Evolutionary conservation across 371 early-diverging fungal species (phyloP), one percentile per base, ranked within the genome.

Genomic region (Polyrhizophydium stewartii): DNA sequence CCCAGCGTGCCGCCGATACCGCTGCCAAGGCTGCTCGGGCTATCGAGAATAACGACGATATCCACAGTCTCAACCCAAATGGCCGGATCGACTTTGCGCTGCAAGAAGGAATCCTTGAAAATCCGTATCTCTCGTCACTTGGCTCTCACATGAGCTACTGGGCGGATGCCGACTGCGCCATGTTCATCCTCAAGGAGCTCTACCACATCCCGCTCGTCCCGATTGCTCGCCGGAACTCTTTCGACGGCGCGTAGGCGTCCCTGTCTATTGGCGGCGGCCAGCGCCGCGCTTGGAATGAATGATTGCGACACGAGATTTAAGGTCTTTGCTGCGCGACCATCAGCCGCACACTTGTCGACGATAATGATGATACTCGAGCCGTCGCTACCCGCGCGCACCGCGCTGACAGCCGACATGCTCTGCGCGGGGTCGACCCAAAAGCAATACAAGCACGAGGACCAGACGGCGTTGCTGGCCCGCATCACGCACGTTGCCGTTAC

Each of bases 131-230:
- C 53, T 84, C 81, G 33, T 87, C 90, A 35, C 75, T 92, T 43
- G 85, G 87, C 43, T 67, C 83, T 7, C 91, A 91, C 71, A 82
- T 89, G 76, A 83, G 81, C 28, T 92, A 92, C 65, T 92, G 92
- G 79, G 58, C 62, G 19, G 90, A 91, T 70, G 64, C 77, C 24
- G 90, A 90, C 35, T 63, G 69, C 55, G 71, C 75, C 28, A 59
- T 70, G 52, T 74, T 74, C 46, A 68, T 74, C 21, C 55, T 74
- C 22, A 58, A 65, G 25, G 75, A 74, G 62, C 63, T 74, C 1
- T 66, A 74, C 28, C 9, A 16, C 49, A 47, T 47, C 16, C 49
- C 49, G 24, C 31, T 10, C 12, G 31, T 50, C 10, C 25, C 51
- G 25, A 25, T 25, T 16, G 27, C 51, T 50, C 24, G 51, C 19